Conservation (phyloP, 495 filamentous ascomycete species). For the Trichoderma asperelloides region DNA sequence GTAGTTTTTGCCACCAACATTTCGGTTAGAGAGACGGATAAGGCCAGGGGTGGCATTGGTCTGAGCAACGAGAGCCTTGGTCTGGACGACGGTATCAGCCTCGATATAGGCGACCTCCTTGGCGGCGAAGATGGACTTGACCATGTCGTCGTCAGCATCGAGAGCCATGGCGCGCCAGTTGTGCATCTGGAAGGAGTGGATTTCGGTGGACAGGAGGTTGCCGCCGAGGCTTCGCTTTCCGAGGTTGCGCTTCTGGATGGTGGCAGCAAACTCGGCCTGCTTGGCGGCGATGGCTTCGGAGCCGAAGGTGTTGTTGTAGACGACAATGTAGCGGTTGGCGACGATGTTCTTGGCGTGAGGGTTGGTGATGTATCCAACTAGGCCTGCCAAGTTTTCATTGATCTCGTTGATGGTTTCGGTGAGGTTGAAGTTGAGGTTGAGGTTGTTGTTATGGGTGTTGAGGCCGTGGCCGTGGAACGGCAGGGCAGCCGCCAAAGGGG, state of each 20-base stretch:
- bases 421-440: background rate
- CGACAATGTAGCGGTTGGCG: slow-evolving; percentile 41
- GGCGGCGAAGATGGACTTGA: slow-evolving; percentile 33
- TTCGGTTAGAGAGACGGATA: slow-evolving; percentile 31
- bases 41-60: slow-evolving; percentile 32
- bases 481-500: slow-evolving; percentile 2
- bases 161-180: slow-evolving; percentile 39
- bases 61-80: slow-evolving; percentile 27
- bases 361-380: slow-evolving; percentile 27
- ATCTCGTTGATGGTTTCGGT: background rate
- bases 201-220: slow-evolving; percentile 28
- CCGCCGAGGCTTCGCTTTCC: slow-evolving; percentile 33
- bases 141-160: slow-evolving; percentile 38
- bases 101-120: slow-evolving; percentile 41
- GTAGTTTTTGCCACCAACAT: slow-evolving; percentile 24
- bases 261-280: slow-evolving; percentile 29
- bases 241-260: slow-evolving; percentile 40
- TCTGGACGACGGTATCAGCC: slow-evolving; percentile 33
- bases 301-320: slow-evolving; percentile 38
- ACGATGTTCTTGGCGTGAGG: slow-evolving; percentile 27
- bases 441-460: no score
- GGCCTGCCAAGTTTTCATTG: background rate
- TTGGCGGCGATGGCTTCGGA: slow-evolving; percentile 32
- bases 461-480: background rate
- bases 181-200: slow-evolving; percentile 34